phyloP scores from a whole-genome alignment of 495 filamentous ascomycete species.

The Hyaloscypha bicolor region DNA sequence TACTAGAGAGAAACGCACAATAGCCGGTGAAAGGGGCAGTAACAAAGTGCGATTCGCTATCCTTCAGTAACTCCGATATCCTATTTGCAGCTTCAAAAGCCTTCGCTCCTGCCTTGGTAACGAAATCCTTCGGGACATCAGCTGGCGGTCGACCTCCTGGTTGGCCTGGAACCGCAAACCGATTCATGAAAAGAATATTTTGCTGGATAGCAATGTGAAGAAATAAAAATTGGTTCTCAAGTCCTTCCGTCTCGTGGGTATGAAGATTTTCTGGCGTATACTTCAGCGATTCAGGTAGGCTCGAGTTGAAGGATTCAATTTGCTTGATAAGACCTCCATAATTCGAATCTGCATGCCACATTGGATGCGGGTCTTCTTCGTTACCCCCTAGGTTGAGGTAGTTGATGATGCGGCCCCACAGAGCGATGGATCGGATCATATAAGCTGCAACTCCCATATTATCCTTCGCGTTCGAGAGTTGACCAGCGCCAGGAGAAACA shows the following conservation, averaged over 20 bases:
- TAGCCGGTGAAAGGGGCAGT: constrained; percentile 94
- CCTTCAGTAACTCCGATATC: constrained; percentile 81
- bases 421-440: constrained; percentile 79
- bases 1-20: constrained; percentile 89
- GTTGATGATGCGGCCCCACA: constrained; percentile 89
- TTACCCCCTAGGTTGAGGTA: constrained; percentile 92
- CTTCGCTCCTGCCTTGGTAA: constrained; percentile 71
- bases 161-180: constrained; percentile 78
- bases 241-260: constrained; percentile 77
- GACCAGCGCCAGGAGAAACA: constrained; percentile 59
- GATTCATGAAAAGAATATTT: constrained; percentile 85
- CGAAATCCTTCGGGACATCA: constrained; percentile 79
- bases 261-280: constrained; percentile 85
- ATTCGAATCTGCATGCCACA: constrained; percentile 81
- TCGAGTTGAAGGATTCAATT: constrained; percentile 67
- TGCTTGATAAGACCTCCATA: constrained; percentile 72
- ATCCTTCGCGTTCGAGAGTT: constrained; percentile 67
- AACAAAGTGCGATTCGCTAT: constrained; percentile 76
- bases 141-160: constrained; percentile 66
- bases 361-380: constrained; percentile 70
- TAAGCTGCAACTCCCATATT: constrained; percentile 97
- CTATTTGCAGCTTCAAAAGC: constrained; percentile 88
- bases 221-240: constrained; percentile 93
- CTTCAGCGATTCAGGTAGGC: constrained; percentile 67
- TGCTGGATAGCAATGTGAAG: constrained; percentile 89